phyloP scores from a whole-genome alignment of 805 yeast genomes.

The Myxozyma geophila region DNA sequence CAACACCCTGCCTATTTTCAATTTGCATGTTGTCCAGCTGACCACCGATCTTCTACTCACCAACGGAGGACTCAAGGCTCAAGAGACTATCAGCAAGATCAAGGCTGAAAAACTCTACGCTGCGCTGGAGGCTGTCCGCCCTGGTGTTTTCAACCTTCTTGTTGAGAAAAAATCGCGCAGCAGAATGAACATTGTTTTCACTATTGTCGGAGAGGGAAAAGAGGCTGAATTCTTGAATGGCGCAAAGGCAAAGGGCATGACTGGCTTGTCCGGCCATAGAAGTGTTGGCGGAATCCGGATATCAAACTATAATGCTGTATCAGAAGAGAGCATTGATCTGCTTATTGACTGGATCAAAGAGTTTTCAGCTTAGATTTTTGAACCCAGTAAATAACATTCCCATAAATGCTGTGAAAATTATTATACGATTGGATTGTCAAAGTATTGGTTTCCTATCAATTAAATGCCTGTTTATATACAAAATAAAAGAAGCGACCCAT shows the following conservation, averaged over 20 bases:
- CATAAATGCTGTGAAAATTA: neutral
- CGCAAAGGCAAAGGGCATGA: slow-evolving; percentile 63
- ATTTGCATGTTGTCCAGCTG: slow-evolving; percentile 81
- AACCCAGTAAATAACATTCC: neutral
- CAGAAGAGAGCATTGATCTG: slow-evolving; percentile 60
- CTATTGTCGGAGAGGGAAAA: slow-evolving; percentile 60
- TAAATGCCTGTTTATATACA: neutral
- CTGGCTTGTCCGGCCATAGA: slow-evolving; percentile 93
- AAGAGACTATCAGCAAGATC: slow-evolving; percentile 58
- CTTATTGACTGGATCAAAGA: slow-evolving; percentile 62
- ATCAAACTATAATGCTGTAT: slow-evolving; percentile 83
- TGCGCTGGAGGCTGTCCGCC: slow-evolving; percentile 68
- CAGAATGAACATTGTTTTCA: slow-evolving; percentile 92
- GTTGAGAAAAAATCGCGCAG: slow-evolving; percentile 72
- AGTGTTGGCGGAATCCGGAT: slow-evolving; percentile 98
- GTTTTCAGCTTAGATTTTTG: slow-evolving; percentile 53
- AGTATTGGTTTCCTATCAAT: neutral
- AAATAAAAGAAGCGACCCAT: neutral
- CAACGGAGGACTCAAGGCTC: slow-evolving; percentile 73
- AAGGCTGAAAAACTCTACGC: slow-evolving; percentile 71
- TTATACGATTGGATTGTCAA: neutral
- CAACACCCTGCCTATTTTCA: slow-evolving; percentile 94
- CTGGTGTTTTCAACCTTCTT: slow-evolving; percentile 61
- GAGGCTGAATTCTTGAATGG: slow-evolving; percentile 72
- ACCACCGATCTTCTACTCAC: slow-evolving; percentile 67